A percentile compares a stretch with the other conserved stretches of the same genome.
Conservation (phyloP, 768 basidiomycete genomes). For the Pluteus cervinus region DNA sequence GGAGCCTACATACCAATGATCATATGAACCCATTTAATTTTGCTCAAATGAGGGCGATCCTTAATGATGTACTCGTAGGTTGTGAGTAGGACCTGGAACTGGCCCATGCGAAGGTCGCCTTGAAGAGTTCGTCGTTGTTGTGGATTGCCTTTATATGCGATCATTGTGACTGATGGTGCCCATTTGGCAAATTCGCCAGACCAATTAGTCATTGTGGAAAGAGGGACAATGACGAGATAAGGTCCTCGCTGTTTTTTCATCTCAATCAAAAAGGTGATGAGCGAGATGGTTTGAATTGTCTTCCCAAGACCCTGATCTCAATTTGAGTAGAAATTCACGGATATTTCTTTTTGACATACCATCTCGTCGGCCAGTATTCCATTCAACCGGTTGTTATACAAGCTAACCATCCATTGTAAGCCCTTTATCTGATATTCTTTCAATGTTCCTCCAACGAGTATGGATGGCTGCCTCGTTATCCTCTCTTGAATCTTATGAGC, state of each 20-base stretch:
- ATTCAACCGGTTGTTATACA: slow-evolving; percentile 94
- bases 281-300: slow-evolving; percentile 91
- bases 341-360: too few species aligned
- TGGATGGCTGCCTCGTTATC: slow-evolving; percentile 61
- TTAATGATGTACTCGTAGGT: slow-evolving; percentile 99
- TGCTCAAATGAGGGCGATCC: slow-evolving; percentile 84
- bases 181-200: slow-evolving; percentile 95
- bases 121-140: slow-evolving; percentile 74
- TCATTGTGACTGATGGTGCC: slow-evolving; percentile 75
- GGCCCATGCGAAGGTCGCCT: slow-evolving; percentile 65
- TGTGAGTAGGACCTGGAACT: slow-evolving; percentile 90
- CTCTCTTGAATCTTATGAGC: slow-evolving; percentile 91
- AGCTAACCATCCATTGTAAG: slow-evolving; percentile 96
- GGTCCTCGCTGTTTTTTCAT: slow-evolving; percentile 86
- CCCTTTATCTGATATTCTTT: slow-evolving; percentile 96
- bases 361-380: slow-evolving; percentile 95
- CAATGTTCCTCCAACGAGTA: slow-evolving; percentile 82
- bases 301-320: slow-evolving; percentile 85
- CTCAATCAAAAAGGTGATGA: slow-evolving; percentile 94
- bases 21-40: slow-evolving; percentile 96
- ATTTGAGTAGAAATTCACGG: too few species aligned
- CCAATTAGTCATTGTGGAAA: slow-evolving; percentile 98
- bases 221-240: slow-evolving; percentile 91
- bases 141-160: slow-evolving; percentile 93
- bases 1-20: slow-evolving; percentile 66